A percentile compares a stretch with the other conserved stretches of the same genome.
These are phyloP conservation scores for Leccinum fibrillosum DNA, from an alignment of 768 basidiomycete genomes.

Conservation along the genomic window DNA sequence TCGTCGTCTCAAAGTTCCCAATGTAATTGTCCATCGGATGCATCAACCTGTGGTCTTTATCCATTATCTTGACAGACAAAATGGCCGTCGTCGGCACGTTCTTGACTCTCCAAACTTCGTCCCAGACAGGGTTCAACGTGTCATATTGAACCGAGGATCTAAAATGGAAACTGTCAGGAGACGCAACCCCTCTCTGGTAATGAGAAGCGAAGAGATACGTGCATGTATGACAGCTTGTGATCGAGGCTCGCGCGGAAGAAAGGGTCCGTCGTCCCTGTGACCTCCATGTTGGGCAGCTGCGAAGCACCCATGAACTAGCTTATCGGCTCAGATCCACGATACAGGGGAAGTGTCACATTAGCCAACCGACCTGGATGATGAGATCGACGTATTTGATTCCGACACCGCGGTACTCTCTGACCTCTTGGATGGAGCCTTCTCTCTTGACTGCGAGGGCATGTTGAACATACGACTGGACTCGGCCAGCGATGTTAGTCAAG, in stretches of 20 bases:
- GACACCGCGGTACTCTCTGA: slow-evolving; percentile 33
- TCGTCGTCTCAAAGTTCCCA: slow-evolving; percentile 55
- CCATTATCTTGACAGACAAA: slow-evolving; percentile 58
- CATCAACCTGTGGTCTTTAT: slow-evolving; percentile 53
- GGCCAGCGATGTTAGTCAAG: slow-evolving; percentile 13
- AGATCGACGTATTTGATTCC: slow-evolving; percentile 53
- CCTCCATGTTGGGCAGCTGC: slow-evolving; percentile 66
- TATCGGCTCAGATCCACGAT: slow-evolving; percentile 2
- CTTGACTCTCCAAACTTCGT: slow-evolving; percentile 69
- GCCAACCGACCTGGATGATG: slow-evolving; percentile 45
- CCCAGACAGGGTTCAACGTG: slow-evolving; percentile 67
- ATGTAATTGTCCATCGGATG: slow-evolving; percentile 57
- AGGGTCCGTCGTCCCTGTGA: slow-evolving; percentile 61
- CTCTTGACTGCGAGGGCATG: slow-evolving; percentile 8
- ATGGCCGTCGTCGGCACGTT: slow-evolving; percentile 67
- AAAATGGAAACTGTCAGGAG: not conserved
- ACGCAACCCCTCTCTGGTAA: not conserved
- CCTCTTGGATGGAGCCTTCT: slow-evolving; percentile 31
- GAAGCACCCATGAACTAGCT: slow-evolving; percentile 68
- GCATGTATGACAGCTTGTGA: slow-evolving; percentile 61
- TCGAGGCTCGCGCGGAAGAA: slow-evolving; percentile 72
- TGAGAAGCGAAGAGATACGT: slow-evolving; percentile 22
- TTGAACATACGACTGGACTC: slow-evolving; percentile 2
- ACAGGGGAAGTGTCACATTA: not conserved
- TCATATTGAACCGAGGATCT: slow-evolving; percentile 65